Base-by-base conservation (phyloP, 2,329 filamentous ascomycete species). In the Emmonsiellopsis sp. region DNA sequence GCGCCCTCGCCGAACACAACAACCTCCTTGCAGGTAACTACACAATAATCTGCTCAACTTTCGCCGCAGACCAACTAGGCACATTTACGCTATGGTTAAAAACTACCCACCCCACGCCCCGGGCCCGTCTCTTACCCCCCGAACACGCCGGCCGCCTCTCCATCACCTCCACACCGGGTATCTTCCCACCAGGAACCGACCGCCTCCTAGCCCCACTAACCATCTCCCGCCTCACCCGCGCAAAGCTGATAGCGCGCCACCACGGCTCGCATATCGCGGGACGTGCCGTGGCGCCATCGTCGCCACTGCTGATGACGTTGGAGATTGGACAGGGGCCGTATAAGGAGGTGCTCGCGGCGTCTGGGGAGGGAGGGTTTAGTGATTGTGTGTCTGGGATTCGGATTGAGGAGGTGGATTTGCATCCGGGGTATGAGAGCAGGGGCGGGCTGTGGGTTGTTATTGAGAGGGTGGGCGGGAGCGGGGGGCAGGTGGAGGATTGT, bases 1-100 rank as follows among this genome's bases (percentile, higher is more conserved):
- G 86, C 65, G 87, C 87, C 3, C 75, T 90, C 34, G 84, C 86
- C 2, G 81, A 87, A 57, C 72, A 80, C 6, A 60, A 68, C 63
- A 63, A 73, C 16, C 72, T 95, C 15, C 82, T 84, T 40, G 73
- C 81, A 0, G 92, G 92, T 0, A 77, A 77, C 0, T 98, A 97
- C 68, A 96, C 89, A 0, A 78, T 95, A 53, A 86, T 96, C 6
- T 92, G 87, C 66, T 95, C 89, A 2, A 95, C 92, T 0, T 97
- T 94, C 67, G 89, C 95, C 58, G 79, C 85, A 0, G 86, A 85
- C 7, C 88, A 94, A 64, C 75, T 82, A 1, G 87, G 86, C 3
- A 77, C 78, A 48, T 97, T 94, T 64, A 81, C 78, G 0, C 76
- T 98, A 7, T 81, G 83, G 54, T 77, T 96, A n/a, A 83, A 84